Conservation (phyloP, 75 land plant genomes). For the Adiantum capillusveneris region DNA sequence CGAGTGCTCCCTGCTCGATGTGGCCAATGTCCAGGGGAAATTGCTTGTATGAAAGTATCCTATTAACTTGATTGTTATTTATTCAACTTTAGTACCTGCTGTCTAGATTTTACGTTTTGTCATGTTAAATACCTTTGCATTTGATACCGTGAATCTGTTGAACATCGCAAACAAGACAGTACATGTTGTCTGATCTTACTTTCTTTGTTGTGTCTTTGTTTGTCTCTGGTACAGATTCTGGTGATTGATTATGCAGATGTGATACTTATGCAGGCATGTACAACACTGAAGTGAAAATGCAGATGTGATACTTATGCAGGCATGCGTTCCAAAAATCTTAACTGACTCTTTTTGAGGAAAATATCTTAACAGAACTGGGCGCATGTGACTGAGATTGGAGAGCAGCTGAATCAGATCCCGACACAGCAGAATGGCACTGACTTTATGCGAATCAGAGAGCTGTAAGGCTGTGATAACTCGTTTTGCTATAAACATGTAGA, state of each 20-base stretch:
- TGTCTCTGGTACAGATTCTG: slow-evolving; percentile 72
- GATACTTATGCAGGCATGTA: slow-evolving; percentile 81
- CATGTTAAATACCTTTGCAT: too few species aligned
- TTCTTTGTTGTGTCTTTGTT: too few species aligned
- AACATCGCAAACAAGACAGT: too few species aligned
- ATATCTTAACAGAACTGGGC: slow-evolving; percentile 74
- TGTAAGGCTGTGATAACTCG: slow-evolving; percentile 24
- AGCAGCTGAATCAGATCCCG: slow-evolving; percentile 65
- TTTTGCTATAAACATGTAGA: not conserved
- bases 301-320: not conserved
- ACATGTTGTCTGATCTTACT: too few species aligned
- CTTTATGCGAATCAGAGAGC: slow-evolving; percentile 82
- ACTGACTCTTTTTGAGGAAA: too few species aligned
- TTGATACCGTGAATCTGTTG: too few species aligned
- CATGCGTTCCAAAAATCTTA: not conserved
- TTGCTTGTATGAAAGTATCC: too few species aligned
- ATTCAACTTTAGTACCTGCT: too few species aligned
- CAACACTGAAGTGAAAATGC: not conserved
- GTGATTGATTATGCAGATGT: slow-evolving; percentile 89
- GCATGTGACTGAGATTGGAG: slow-evolving; percentile 53
- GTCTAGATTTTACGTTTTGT: too few species aligned
- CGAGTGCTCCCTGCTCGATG: too few species aligned
- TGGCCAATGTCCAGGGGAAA: too few species aligned
- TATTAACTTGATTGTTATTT: too few species aligned
- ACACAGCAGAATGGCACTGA: slow-evolving; percentile 78